Evolutionary conservation across 2,329 filamentous ascomycete genomes (phyloP), one percentile per base, ranked within the genome.

Genomic region (Drechslerella coelobrocha): DNA sequence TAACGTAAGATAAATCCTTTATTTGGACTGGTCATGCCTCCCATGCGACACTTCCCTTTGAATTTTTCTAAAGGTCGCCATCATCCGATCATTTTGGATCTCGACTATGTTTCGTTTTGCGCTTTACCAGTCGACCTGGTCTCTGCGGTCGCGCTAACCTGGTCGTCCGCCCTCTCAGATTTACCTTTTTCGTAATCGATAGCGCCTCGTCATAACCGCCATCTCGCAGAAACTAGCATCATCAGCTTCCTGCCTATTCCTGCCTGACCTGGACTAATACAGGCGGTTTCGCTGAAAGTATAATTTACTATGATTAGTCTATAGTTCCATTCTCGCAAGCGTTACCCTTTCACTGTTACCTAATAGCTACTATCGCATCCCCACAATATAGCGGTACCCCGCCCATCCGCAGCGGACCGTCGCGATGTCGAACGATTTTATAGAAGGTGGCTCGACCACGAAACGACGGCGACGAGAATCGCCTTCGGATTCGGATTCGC

Each of bases 1-100:
- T 69, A 69, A 69, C 65, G 65, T 69, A 69, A 69, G 65, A 69
- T 52, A 69, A 69, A 69, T 50, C 52, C 57, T 31, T 69, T 69
- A 69, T 69, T 69, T 62, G 65, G 65, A 62, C 43, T 34, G 59
- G 53, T 69, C 65, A 69, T 68, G 65, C 51, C 62, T 52, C 56
- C 56, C 65, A 57, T 39, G 51, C 24, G 43, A 10, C 8, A 45
- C n/a, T n/a, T 39, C 47, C 48, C n/a, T 37, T 69, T 41, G 65
- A 69, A 56, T 69, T 61, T 69, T 69, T 39, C 55, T 37, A 43
- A 61, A 56, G 51, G 41, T 51, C 53, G 27, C 50, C 51, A 48
- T 54, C 57, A 37, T 45, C 47, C 26, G 47, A 57, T 61, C 59
- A 48, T 62, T 56, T n/a, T 47, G n/a, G 45, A 61, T 37, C 24